Base-by-base conservation (phyloP, 805 yeast species). In the Metschnikowia vanudenii region DNA sequence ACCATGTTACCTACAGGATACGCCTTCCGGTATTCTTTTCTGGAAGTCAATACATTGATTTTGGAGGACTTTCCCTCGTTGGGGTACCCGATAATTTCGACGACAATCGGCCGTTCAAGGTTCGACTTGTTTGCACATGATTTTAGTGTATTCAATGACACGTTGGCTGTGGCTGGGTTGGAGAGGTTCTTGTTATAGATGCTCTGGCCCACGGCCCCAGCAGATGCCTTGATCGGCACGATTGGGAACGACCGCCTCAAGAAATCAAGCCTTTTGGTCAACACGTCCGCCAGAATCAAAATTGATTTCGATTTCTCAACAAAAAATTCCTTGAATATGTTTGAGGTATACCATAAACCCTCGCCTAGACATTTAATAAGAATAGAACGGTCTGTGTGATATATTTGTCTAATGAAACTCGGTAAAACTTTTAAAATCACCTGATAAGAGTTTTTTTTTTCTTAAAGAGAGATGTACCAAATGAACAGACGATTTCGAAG, bases 1-100 rank as follows among this genome's bases (percentile, higher is more conserved):
- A 99, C 97, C 70, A 87, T 94, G 62, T 95, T 95, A 41, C 99
- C 99, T 28, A 87, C 95, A 13, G 99, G 97, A 64, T 98, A 94
- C 11, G 91, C 92, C 57, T 79, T 81, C 37, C 81, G 73, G 46
- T 76, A 69, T 47, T 87, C 84, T 64, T 88, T 95, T 67, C 94
- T 83, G 44, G 88, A 78, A 3, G 89, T 82, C 55, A 92, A 74
- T 2, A 97, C 85, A 67, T 92, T 92, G 62, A 92, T 94, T 47
- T 92, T 85, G 16, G 97, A 88, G 2, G 97, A 90, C 65, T 91
- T 91, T 60, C 98, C 98, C 43, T 91, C 97, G 64, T 92, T 92
- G 41, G 99, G 99, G 70, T 90, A 92, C 14, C 99, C 99, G 55
- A 92, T 87, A 35, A 92, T 96, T 65, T 98, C 98, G 38, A 89